These are phyloP conservation scores for Thraustotheca clavata DNA, from an alignment of 352 stramenopile genomes.

Conservation along the genomic window DNA sequence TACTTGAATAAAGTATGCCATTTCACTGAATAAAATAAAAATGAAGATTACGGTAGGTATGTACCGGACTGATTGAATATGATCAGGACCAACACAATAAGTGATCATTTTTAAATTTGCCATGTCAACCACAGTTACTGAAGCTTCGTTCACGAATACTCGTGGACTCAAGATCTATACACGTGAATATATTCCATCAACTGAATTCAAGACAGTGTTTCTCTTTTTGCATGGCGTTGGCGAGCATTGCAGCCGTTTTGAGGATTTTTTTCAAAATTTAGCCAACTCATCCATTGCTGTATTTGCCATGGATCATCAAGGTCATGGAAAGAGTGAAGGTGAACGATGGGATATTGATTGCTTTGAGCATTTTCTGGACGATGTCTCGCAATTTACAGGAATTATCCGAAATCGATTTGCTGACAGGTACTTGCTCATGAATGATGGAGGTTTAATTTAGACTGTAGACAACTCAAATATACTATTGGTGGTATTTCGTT, in stretches of 20 bases:
- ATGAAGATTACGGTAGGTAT: not conserved
- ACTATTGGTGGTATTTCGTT: conserved; percentile 12
- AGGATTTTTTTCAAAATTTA: not conserved
- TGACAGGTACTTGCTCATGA: not conserved
- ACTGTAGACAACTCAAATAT: not conserved
- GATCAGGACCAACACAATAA: no score
- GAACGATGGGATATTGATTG: not conserved
- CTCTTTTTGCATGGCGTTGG: conserved; percentile 12
- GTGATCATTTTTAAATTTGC: not conserved
- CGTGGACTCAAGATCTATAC: conserved; percentile 10
- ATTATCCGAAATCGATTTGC: not conserved
- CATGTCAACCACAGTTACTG: conserved; percentile 3
- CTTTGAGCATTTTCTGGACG: conserved; percentile 5
- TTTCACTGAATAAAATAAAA: not conserved
- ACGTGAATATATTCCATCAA: conserved; percentile 14
- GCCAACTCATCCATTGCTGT: conserved; percentile 2
- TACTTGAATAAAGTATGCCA: no score
- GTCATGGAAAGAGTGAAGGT: conserved; percentile 7
- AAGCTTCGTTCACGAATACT: not conserved
- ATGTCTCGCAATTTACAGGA: not conserved
- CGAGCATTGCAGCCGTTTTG: conserved; percentile 8
- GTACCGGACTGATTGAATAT: no score
- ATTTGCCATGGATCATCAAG: conserved; percentile 16
- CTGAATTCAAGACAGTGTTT: conserved; percentile 2
- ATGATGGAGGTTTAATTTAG: not conserved